phyloP scores from a whole-genome alignment of 768 basidiomycete genomes.

The Tricholoma bakamatsutake region DNA sequence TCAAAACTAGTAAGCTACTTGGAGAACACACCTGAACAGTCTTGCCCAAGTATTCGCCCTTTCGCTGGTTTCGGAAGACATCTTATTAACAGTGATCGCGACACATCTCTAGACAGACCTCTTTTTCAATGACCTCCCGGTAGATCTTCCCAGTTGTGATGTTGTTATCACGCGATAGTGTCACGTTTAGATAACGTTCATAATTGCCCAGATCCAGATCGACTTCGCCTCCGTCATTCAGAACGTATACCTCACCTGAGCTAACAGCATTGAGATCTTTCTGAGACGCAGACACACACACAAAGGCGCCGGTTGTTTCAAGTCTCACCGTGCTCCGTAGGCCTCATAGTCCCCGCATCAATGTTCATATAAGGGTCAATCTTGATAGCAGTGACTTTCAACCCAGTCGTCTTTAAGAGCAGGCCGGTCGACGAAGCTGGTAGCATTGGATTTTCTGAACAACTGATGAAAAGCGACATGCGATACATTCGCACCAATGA shows the following conservation, averaged over 20 bases:
- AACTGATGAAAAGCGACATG: conserved; percentile 13
- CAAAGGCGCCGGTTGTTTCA: conserved; percentile 7
- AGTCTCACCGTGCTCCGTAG: conserved; percentile 89
- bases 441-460: conserved; percentile 8
- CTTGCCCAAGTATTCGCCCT: conserved; percentile 90
- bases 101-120: conserved; percentile 48
- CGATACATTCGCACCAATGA: conserved; percentile 74
- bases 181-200: conserved; percentile 95
- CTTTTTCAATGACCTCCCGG: conserved; percentile 91
- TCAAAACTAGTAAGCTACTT: neutral
- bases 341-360: conserved; percentile 98
- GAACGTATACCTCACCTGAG: conserved; percentile 88
- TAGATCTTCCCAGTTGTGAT: conserved; percentile 99
- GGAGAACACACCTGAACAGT: conserved; percentile 75
- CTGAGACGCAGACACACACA: neutral
- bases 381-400: conserved; percentile 98
- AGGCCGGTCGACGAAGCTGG: conserved; percentile 94
- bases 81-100: neutral
- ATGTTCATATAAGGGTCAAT: conserved; percentile 99
- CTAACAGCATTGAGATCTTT: neutral
- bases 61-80: conserved; percentile 40
- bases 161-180: conserved; percentile 91
- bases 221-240: conserved; percentile 98
- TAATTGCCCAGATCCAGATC: conserved; percentile 98
- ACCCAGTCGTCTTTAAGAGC: conserved; percentile 88